phyloP scores from a whole-genome alignment of 23 red algal species.

The Gracilaria domingensis region DNA sequence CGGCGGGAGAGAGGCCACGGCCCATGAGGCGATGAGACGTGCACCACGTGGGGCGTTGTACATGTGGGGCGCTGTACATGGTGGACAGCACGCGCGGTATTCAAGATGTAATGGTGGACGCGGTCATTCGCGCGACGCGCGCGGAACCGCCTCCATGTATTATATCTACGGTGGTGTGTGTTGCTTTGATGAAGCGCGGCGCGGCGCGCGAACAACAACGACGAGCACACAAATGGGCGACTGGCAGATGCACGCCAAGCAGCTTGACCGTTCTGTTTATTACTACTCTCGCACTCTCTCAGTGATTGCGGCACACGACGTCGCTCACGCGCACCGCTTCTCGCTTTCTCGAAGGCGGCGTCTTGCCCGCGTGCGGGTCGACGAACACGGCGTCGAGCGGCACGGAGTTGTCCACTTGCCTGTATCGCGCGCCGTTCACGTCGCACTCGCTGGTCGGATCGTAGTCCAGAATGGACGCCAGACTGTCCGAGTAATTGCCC shows the following conservation, averaged over 20 bases:
- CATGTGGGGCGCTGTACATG: too few species aligned
- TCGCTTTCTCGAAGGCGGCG: too few species aligned
- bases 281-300: too few species aligned
- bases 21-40: background rate
- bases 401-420: background rate
- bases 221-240: too few species aligned
- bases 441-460: background rate
- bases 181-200: too few species aligned
- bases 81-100: too few species aligned
- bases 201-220: too few species aligned
- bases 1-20: background rate
- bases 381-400: background rate
- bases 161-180: too few species aligned
- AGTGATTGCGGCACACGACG: background rate
- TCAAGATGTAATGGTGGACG: too few species aligned
- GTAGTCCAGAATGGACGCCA: conserved; percentile 35
- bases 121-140: background rate
- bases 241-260: too few species aligned
- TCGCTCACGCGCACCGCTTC: background rate
- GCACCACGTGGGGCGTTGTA: background rate
- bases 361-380: background rate
- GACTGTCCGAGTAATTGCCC: conserved; percentile 8
- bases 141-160: too few species aligned
- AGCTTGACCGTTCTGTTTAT: too few species aligned
- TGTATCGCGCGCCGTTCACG: background rate